Evolutionary conservation across 2,329 filamentous ascomycete genomes (phyloP).

Genomic region (Xylariales sp.): DNA sequence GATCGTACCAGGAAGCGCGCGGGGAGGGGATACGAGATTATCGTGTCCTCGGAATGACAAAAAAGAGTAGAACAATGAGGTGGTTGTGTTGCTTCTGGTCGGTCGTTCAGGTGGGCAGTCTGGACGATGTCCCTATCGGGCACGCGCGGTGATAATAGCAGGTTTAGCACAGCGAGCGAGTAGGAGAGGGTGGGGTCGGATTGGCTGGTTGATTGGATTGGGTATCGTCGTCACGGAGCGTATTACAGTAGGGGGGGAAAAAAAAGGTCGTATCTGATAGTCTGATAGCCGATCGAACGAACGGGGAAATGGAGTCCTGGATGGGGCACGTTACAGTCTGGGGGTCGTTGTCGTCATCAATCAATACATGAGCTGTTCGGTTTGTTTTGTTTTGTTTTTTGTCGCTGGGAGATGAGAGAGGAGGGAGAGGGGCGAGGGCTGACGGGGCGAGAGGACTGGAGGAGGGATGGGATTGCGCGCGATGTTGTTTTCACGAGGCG

Average conservation of each 20-base stretch:
- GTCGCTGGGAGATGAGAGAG: constrained; percentile 8
- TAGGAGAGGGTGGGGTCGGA: constrained; percentile 25
- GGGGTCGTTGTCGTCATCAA: constrained; percentile 20
- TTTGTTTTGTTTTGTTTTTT: not conserved
- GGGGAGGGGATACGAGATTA: not conserved
- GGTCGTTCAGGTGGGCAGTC: constrained; percentile 13
- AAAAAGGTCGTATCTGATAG: constrained; percentile 1
- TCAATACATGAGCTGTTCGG: constrained; percentile 4
- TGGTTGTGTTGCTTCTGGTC: constrained; percentile 11
- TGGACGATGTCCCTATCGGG: constrained; percentile 23
- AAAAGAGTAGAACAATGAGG: not conserved
- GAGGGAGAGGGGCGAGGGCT: not conserved
- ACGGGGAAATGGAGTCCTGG: not conserved
- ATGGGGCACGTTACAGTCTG: constrained; percentile 10
- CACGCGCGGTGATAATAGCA: constrained; percentile 27
- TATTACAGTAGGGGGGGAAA: constrained; percentile 1
- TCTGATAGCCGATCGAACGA: not conserved
- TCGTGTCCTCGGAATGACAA: constrained; percentile 4
- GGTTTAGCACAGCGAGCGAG: constrained; percentile 8
- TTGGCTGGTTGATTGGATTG: constrained; percentile 23
- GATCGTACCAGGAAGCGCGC: constrained; percentile 14
- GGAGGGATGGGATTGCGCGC: constrained; percentile 8
- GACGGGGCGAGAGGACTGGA: too few relatives aligned
- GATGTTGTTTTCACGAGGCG: constrained; percentile 24
- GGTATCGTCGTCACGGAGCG: constrained; percentile 30